Evolutionary conservation across 2,329 filamentous ascomycete genomes (phyloP).

Genomic region (Ceratocystis alfenasii): DNA sequence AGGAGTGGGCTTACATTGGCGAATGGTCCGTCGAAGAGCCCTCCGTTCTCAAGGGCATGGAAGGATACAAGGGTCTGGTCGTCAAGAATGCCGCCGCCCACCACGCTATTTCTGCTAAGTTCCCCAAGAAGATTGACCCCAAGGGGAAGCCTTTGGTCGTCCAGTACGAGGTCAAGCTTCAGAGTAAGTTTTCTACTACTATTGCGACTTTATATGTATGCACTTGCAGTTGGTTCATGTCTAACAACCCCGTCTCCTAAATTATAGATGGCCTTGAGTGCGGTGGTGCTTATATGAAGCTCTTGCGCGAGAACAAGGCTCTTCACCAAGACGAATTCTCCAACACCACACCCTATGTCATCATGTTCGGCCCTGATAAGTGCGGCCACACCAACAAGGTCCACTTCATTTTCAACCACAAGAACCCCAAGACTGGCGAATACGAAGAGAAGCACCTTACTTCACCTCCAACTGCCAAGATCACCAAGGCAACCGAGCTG

Average conservation of each 20-base stretch:
- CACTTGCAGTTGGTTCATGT: background rate
- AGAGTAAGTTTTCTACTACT: conserved; percentile 52
- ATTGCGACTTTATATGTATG: background rate
- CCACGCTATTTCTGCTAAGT: conserved; percentile 98
- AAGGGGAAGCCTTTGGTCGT: conserved; percentile 95
- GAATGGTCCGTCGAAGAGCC: conserved; percentile 97
- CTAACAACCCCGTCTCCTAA: background rate
- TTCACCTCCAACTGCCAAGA: conserved; percentile 70
- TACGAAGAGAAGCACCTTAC: conserved; percentile 99
- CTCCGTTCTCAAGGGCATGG: conserved; percentile 75
- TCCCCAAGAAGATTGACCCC: conserved; percentile 91
- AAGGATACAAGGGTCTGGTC: conserved; percentile 91
- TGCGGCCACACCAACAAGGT: conserved; percentile 99
- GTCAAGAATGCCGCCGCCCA: conserved; percentile 97
- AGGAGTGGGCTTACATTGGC: conserved; percentile 96
- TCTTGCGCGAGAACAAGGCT: conserved; percentile 92
- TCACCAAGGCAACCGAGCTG: conserved; percentile 82
- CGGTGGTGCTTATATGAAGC: conserved; percentile 97
- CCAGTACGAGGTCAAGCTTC: conserved; percentile 98
- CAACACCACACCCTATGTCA: conserved; percentile 92
- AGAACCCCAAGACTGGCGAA: conserved; percentile 99
- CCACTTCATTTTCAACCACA: conserved; percentile 98
- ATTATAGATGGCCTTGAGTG: conserved; percentile 78
- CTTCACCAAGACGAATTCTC: conserved; percentile 96
- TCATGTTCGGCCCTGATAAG: conserved; percentile 99